Percentiles rank a stretch among this genome's conserved stretches.
These are phyloP conservation scores for Lachnum nothofagi DNA, from an alignment of 2,329 filamentous ascomycete species.

Conservation along the genomic window DNA sequence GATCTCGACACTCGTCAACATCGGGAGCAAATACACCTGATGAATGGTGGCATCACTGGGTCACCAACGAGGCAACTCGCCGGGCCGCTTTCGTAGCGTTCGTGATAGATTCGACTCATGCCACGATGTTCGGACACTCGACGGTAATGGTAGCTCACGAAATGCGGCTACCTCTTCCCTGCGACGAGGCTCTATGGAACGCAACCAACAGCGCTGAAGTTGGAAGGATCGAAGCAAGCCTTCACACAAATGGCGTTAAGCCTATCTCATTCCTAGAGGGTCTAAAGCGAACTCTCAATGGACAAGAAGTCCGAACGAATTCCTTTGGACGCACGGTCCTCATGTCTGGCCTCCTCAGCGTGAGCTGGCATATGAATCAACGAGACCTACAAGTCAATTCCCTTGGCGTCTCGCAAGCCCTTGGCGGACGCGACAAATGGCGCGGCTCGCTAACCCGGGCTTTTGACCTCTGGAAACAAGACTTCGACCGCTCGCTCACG, in stretches of 20 bases:
- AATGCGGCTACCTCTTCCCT: slow-evolving; percentile 84
- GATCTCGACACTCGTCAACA: slow-evolving; percentile 56
- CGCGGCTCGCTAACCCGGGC: slow-evolving; percentile 76
- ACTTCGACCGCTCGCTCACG: slow-evolving; percentile 82
- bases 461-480: slow-evolving; percentile 88
- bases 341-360: slow-evolving; percentile 88
- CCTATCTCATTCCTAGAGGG: slow-evolving; percentile 85
- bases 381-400: slow-evolving; percentile 88
- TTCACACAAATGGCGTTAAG: slow-evolving; percentile 76
- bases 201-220: slow-evolving; percentile 85
- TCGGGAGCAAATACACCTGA: slow-evolving; percentile 68
- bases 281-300: slow-evolving; percentile 80
- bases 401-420: slow-evolving; percentile 69
- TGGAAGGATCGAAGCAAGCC: slow-evolving; percentile 71
- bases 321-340: slow-evolving; percentile 88
- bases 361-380: slow-evolving; percentile 97
- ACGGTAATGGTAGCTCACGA: slow-evolving; percentile 97
- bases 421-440: slow-evolving; percentile 90
- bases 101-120: slow-evolving; percentile 90
- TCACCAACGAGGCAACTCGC: slow-evolving; percentile 84
- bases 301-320: slow-evolving; percentile 82
- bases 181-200: slow-evolving; percentile 88
- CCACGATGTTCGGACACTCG: slow-evolving; percentile 96
- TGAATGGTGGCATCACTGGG: slow-evolving; percentile 95
- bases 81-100: slow-evolving; percentile 91